phyloP scores from a whole-genome alignment of 306 rosid species.

The Begonia loranthoides region DNA sequence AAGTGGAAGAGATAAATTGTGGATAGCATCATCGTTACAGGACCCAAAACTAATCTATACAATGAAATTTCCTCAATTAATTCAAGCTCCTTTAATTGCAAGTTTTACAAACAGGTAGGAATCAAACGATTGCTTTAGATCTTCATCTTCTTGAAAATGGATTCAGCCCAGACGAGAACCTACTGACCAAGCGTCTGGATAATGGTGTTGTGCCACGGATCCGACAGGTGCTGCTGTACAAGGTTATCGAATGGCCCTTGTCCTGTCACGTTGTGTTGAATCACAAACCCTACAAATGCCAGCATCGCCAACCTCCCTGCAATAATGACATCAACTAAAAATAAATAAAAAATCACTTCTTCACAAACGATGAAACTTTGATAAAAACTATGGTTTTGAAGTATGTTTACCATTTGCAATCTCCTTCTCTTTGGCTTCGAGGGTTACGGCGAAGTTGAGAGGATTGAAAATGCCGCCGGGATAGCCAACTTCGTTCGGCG shows the following conservation, averaged over 20 bases:
- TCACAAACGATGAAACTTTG: too few relatives aligned
- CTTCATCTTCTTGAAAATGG: not conserved
- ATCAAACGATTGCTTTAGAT: not conserved
- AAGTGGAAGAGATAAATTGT: too few relatives aligned
- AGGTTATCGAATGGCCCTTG: conserved; percentile 93
- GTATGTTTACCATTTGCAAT: conserved; percentile 59
- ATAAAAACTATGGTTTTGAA: too few relatives aligned
- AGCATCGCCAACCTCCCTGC: conserved; percentile 96
- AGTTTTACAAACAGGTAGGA: not conserved
- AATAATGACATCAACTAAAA: not conserved
- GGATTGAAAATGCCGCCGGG: conserved; percentile 95
- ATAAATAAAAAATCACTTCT: too few relatives aligned
- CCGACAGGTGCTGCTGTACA: conserved; percentile 92
- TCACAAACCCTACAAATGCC: conserved; percentile 85
- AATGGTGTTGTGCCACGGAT: conserved; percentile 99
- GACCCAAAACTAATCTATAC: not conserved
- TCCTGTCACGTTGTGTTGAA: conserved; percentile 87
- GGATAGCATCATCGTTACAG: too few relatives aligned
- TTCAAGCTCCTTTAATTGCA: not conserved
- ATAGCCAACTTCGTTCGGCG: conserved; percentile 66
- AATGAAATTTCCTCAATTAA: not conserved
- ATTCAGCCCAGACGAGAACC: not conserved
- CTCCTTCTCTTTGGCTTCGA: conserved; percentile 92
- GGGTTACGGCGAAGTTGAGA: conserved; percentile 84
- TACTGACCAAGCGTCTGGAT: conserved; percentile 49